phyloP scores from a whole-genome alignment of 2,329 filamentous ascomycete species.

The Cladophialophora exuberans region DNA sequence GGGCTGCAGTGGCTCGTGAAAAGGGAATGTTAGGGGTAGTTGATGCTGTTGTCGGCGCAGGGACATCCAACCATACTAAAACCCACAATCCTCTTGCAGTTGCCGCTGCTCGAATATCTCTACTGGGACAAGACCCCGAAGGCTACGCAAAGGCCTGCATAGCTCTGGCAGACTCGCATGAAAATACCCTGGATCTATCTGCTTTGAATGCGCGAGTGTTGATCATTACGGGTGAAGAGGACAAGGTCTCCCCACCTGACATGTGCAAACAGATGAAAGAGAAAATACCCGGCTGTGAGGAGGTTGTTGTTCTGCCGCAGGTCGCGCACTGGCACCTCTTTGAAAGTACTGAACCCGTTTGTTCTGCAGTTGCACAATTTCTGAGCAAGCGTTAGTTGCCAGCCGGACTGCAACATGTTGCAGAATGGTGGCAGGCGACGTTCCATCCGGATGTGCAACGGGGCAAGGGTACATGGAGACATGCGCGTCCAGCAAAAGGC shows the following conservation, averaged over 20 bases:
- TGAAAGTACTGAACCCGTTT: slow-evolving; percentile 48
- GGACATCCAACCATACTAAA: slow-evolving; percentile 44
- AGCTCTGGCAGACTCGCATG: slow-evolving; percentile 49
- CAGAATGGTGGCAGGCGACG: neutral
- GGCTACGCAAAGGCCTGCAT: slow-evolving; percentile 59
- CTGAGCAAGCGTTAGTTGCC: slow-evolving; percentile 8
- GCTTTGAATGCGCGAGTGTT: slow-evolving; percentile 40
- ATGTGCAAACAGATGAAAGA: slow-evolving; percentile 38
- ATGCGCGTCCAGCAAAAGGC: no score
- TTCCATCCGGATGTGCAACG: no score
- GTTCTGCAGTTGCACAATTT: slow-evolving; percentile 34
- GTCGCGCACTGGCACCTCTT: slow-evolving; percentile 58
- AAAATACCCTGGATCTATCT: slow-evolving; percentile 38
- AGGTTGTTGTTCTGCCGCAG: slow-evolving; percentile 42
- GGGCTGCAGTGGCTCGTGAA: slow-evolving; percentile 47
- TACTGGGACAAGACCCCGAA: slow-evolving; percentile 56
- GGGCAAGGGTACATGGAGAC: no score
- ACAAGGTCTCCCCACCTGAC: slow-evolving; percentile 46
- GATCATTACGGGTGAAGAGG: slow-evolving; percentile 52
- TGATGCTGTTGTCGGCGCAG: slow-evolving; percentile 43
- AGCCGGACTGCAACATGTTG: neutral
- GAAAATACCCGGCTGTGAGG: slow-evolving; percentile 36
- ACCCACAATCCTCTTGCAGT: slow-evolving; percentile 45
- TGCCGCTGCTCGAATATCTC: slow-evolving; percentile 47
- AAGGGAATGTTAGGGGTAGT: slow-evolving; percentile 51